Conservation (phyloP, 495 filamentous ascomycete genomes). For the Xylaria sp. region DNA sequence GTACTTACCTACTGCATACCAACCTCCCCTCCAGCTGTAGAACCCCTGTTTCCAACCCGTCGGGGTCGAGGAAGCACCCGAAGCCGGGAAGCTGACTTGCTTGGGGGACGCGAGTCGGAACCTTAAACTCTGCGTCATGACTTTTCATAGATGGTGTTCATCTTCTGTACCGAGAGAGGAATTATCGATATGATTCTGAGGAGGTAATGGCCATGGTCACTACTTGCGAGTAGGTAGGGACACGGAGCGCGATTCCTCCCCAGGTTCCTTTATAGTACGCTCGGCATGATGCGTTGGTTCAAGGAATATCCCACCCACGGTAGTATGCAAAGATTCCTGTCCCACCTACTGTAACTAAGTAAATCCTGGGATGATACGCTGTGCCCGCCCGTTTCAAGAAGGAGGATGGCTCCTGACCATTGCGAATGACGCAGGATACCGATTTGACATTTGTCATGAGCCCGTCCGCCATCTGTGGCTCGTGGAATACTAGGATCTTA, state of each 20-base stretch:
- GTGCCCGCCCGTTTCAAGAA: background rate
- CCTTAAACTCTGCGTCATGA: slow-evolving; percentile 3
- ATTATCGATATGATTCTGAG: background rate
- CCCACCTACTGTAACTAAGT: background rate
- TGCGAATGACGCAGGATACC: background rate
- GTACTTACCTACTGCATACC: background rate
- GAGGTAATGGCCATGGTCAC: background rate
- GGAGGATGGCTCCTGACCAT: slow-evolving; percentile 17
- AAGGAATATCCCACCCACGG: background rate
- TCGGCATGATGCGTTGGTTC: background rate
- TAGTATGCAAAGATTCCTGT: slow-evolving; percentile 1
- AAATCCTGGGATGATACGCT: slow-evolving; percentile 15
- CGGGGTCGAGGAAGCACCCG: slow-evolving; percentile 25
- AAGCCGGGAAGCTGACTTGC: slow-evolving; percentile 17
- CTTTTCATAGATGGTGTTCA: background rate
- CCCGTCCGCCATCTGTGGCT: background rate
- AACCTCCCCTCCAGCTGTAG: background rate
- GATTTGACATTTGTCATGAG: slow-evolving; percentile 27
- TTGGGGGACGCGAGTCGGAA: slow-evolving; percentile 8
- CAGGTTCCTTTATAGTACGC: background rate
- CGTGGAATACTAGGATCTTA: slow-evolving; percentile 1
- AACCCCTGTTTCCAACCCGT: slow-evolving; percentile 9
- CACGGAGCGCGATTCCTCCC: background rate
- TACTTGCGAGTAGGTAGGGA: background rate
- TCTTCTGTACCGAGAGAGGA: background rate